Conservation (phyloP, 116 monocot genomes). For the Thalassia testudinum region DNA sequence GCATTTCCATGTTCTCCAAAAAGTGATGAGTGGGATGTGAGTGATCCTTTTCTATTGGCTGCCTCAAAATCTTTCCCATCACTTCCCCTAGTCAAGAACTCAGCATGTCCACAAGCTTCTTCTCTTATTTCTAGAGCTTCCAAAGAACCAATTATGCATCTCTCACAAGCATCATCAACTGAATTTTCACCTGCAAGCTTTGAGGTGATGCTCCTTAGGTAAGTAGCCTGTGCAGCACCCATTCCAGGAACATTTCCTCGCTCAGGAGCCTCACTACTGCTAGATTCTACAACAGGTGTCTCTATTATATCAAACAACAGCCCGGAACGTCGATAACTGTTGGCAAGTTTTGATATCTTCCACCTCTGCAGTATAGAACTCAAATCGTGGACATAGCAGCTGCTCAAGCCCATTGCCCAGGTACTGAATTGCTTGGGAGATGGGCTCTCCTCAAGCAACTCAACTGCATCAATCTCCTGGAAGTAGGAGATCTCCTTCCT, state of each 20-base stretch:
- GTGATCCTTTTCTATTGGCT: conserved; percentile 11
- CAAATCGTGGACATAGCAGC: conserved; percentile 39
- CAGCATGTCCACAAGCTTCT: conserved; percentile 11
- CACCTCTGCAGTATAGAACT: conserved; percentile 61
- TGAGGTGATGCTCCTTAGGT: conserved; percentile 10
- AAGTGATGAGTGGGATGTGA: conserved; percentile 9
- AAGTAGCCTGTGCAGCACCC: not conserved
- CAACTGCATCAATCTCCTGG: conserved; percentile 75
- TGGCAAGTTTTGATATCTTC: conserved; percentile 48
- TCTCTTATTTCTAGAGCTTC: conserved; percentile 44
- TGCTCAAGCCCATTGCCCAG: conserved; percentile 35
- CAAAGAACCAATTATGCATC: conserved; percentile 19
- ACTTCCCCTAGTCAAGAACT: not conserved
- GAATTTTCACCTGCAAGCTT: conserved; percentile 6
- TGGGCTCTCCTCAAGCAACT: conserved; percentile 79
- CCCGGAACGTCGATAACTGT: conserved; percentile 7
- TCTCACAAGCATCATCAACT: conserved; percentile 7
- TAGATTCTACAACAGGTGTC: conserved; percentile 26
- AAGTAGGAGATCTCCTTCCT: conserved; percentile 72
- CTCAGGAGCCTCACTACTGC: conserved; percentile 5
- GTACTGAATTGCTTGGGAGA: conserved; percentile 49
- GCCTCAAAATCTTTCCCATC: conserved; percentile 9
- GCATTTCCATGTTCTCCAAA: conserved; percentile 27
- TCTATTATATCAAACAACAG: conserved; percentile 39
- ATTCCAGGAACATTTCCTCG: too few relatives aligned